phyloP scores from a whole-genome alignment of 192 early-diverging fungal species.

The Coemansia sp. region DNA sequence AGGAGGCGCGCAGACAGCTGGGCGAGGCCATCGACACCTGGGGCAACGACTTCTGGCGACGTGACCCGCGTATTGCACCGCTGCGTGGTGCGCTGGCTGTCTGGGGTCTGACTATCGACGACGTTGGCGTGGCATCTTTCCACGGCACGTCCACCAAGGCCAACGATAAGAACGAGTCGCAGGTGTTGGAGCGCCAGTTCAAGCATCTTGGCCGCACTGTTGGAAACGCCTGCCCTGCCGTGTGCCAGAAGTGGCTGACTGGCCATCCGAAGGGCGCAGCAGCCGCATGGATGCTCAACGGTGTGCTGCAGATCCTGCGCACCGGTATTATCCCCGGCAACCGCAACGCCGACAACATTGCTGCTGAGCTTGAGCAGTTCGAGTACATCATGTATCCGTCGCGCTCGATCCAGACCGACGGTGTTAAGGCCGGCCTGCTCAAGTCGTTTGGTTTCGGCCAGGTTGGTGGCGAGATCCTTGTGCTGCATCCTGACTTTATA shows the following conservation, averaged over 20 bases:
- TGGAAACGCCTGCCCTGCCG: conserved; percentile 27
- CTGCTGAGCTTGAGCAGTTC: conserved; percentile 75
- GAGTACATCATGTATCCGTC: conserved; percentile 86
- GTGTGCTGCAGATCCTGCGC: conserved; percentile 79
- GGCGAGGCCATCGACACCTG: conserved; percentile 78
- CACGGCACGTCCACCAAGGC: conserved; percentile 34
- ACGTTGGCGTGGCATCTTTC: conserved; percentile 33
- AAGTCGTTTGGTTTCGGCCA: conserved; percentile 95
- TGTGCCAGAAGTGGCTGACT: conserved; percentile 42
- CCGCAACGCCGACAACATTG: conserved; percentile 56
- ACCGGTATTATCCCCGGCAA: conserved; percentile 90
- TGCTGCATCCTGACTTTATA: conserved; percentile 87
- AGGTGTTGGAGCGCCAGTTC: conserved; percentile 30
- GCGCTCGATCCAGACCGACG: conserved; percentile 85
- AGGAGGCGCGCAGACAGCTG: conserved; percentile 73
- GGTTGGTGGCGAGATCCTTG: conserved; percentile 86
- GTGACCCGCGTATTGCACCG: conserved; percentile 78
- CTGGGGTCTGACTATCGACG: conserved; percentile 33
- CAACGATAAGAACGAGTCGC: conserved; percentile 42
- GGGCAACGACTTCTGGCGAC: conserved; percentile 82
- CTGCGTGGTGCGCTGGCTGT: conserved; percentile 82
- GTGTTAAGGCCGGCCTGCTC: conserved; percentile 86
- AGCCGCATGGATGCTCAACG: conserved; percentile 97
- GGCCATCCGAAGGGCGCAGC: conserved; percentile 85
- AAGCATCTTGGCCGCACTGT: conserved; percentile 34